These are phyloP conservation scores for Fusarium neocosmosporiellum DNA, from an alignment of 2,329 filamentous ascomycete species.

Conservation along the genomic window DNA sequence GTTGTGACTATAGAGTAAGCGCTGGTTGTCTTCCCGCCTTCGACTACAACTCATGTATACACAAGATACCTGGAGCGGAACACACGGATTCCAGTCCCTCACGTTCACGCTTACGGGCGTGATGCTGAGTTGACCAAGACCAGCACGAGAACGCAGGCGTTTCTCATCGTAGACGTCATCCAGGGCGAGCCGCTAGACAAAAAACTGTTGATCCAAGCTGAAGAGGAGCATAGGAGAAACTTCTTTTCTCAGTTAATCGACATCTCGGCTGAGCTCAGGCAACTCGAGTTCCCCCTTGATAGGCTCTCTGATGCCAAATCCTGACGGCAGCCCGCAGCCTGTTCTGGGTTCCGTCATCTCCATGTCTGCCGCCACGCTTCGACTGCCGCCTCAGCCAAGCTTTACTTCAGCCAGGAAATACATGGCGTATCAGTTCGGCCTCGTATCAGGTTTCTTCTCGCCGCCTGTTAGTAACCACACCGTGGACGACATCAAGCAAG, in stretches of 20 bases:
- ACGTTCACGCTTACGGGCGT: slow-evolving; percentile 34
- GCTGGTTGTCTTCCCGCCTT: neutral
- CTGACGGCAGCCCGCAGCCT: slow-evolving; percentile 14
- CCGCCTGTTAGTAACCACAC: slow-evolving; percentile 14
- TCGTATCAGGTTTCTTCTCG: slow-evolving; percentile 13
- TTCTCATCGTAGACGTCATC: slow-evolving; percentile 37
- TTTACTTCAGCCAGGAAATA: slow-evolving; percentile 21
- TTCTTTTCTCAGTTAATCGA: slow-evolving; percentile 43
- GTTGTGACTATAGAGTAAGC: slow-evolving; percentile 39
- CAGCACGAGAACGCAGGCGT: slow-evolving; percentile 19
- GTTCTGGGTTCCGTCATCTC: slow-evolving; percentile 35
- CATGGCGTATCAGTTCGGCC: slow-evolving; percentile 19
- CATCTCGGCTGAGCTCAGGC: slow-evolving; percentile 39
- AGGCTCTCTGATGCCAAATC: slow-evolving; percentile 42
- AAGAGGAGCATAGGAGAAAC: slow-evolving; percentile 9
- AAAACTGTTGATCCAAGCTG: slow-evolving; percentile 6
- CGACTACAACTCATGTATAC: neutral
- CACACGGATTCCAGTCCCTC: slow-evolving; percentile 39
- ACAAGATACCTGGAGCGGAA: slow-evolving; percentile 38
- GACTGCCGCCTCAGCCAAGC: slow-evolving; percentile 1
- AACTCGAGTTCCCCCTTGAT: slow-evolving; percentile 35
- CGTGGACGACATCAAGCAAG: slow-evolving; percentile 15
- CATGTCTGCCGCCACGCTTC: slow-evolving; percentile 26
- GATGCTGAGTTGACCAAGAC: slow-evolving; percentile 4
- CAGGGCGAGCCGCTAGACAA: slow-evolving; percentile 34